phyloP scores from a whole-genome alignment of 1,284 basidiomycete species.

The Malassezia sp. region DNA sequence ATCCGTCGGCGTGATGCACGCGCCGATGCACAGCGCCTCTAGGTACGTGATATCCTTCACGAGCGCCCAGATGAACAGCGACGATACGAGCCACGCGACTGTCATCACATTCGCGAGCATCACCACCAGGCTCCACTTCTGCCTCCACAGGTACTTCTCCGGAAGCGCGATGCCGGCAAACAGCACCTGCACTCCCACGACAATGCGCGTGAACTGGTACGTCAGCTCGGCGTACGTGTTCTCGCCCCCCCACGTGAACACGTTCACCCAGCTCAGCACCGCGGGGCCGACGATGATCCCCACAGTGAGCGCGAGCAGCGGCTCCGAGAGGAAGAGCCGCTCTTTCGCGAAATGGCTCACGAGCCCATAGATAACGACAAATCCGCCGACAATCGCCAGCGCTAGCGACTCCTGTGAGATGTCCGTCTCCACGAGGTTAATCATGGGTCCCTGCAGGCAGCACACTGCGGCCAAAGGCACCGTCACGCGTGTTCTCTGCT shows the following conservation, averaged over 20 bases:
- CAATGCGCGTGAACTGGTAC: slow-evolving; percentile 47
- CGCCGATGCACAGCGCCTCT: slow-evolving; percentile 47
- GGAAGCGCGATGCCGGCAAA: slow-evolving; percentile 49
- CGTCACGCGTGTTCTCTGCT: too few relatives aligned
- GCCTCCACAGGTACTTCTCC: slow-evolving; percentile 38
- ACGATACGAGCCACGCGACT: slow-evolving; percentile 47
- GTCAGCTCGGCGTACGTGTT: slow-evolving; percentile 41
- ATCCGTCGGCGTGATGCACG: slow-evolving; percentile 49
- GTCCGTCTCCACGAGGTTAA: slow-evolving; percentile 30
- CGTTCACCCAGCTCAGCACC: slow-evolving; percentile 42
- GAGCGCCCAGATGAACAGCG: slow-evolving; percentile 44
- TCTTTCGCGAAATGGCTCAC: slow-evolving; percentile 41
- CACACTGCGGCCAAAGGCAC: too few relatives aligned
- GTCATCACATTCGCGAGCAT: slow-evolving; percentile 48
- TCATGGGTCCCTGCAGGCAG: too few relatives aligned
- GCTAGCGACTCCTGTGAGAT: slow-evolving; percentile 35
- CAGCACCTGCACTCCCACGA: slow-evolving; percentile 45
- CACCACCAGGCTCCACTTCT: slow-evolving; percentile 40
- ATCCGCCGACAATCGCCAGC: slow-evolving; percentile 37
- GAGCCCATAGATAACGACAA: slow-evolving; percentile 43
- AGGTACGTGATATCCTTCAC: slow-evolving; percentile 46
- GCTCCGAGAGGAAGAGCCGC: slow-evolving; percentile 40
- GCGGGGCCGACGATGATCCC: slow-evolving; percentile 42
- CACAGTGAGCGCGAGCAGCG: slow-evolving; percentile 35
- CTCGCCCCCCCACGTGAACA: slow-evolving; percentile 27